Evolutionary conservation across 2,329 filamentous ascomycete species (phyloP), one percentile per base, ranked within the genome.

Genomic region (Colletotrichum noveboracense): DNA sequence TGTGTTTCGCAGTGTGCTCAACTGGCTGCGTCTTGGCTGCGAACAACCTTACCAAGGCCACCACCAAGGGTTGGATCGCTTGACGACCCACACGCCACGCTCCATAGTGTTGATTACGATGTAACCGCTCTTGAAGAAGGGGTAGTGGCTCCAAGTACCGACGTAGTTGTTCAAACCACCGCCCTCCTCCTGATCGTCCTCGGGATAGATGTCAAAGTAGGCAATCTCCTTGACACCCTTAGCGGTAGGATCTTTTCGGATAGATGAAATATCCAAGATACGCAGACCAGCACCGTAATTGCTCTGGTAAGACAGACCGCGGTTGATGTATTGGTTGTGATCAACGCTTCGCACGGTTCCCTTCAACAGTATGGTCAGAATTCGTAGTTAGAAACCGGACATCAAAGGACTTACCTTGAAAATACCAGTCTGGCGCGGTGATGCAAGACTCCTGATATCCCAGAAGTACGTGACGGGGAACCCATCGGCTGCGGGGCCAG

Each of bases 401-500:
- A 21, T 52, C 2, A 2, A 6, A 7, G 2, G 2, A 21, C 43
- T 52, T 52, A 21, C 43, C 43, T 52, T 52, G 10, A 52, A 52
- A 2, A 52, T 52, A 3, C 43, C 43, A 52, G n/a, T 52, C 43
- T 52, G 43, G 43, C 43, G 43, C 2, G 43, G 43, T 3, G 43
- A 52, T 52, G 43, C 82, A 83, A 5, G 88, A 86, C 3, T 80
- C 80, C 48, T 85, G 71, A 90, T 87, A 79, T 89, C 87, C 81
- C 87, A 88, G 78, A 90, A 88, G 79, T 89, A 90, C 0, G 88
- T 89, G 6, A 87, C 86, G 1, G 88, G 87, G 71, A 81, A 86
- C 1, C 86, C 85, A 58, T 88, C 84, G 0, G 81, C 82, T 0
- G 84, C 87, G 0, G 84, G 83, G 6, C 85, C 87, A 0, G 82